Base-by-base conservation (phyloP, 768 basidiomycete genomes). In the Phlebiopsis flavidoalba region DNA sequence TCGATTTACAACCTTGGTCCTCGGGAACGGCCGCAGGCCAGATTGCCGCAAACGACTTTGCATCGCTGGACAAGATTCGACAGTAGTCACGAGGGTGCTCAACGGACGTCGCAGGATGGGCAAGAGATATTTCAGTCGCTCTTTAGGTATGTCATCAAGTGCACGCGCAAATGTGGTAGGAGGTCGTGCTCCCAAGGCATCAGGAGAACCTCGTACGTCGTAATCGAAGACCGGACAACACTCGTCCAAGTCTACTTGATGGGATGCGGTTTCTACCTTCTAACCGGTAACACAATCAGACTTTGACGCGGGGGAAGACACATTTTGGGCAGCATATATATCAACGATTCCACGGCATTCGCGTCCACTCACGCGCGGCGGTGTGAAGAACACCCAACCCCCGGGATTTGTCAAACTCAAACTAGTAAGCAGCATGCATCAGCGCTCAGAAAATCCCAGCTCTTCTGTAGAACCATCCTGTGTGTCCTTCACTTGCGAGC, bases 371-470 rank as follows among this genome's bases (percentile, higher is more conserved):
- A n/a, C 37, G 26, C 14, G 15, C 8, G 10, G 17, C 17, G 10
- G 3, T 12, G 17, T 17, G 40, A 43, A 43, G 17, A 43, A 43
- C 19, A 8, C 17, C 35, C 33, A 57, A 36, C 26, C 22, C 8
- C 17, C 15, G 17, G 43, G 59, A 17, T 26, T 17, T 21, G 55
- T 46, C 10, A 46, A 40, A 22, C 62, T 60, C 36, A 63, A 35
- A 43, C 63, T 8, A 48, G 57, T 37, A 66, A 65, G 60, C n/a
- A 69, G 63, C 40, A 50, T 66, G 1, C 63, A 60, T 12, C 67
- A 69, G 43, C 64, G 64, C 3, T 56, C 65, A 1, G 61, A 61
- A 10, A 49, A 19, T 12, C 31, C 36, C 21, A 43, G 8, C 22
- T 24, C 48, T 43, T 45, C 19, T 6, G 46, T 21, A 19, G 53